These are phyloP conservation scores for Mycosarcoma mackinlayi DNA, from an alignment of 1,284 basidiomycete species.

Conservation along the genomic window DNA sequence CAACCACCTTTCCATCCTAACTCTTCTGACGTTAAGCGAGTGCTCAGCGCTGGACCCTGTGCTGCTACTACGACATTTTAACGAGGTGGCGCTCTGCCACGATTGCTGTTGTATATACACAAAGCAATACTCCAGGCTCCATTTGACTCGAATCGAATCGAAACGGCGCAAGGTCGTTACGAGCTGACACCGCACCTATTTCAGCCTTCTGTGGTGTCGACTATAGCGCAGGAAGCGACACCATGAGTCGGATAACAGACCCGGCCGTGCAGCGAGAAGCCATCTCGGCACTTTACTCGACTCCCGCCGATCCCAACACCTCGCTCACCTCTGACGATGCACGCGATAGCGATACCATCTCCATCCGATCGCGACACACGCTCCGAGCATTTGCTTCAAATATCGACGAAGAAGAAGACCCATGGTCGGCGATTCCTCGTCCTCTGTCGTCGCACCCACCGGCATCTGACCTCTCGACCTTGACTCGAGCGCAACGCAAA, in stretches of 20 bases:
- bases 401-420: constrained; percentile 26
- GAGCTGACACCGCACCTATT: too few species aligned
- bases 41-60: constrained; percentile 5
- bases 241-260: constrained; percentile 29
- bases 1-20: too few species aligned
- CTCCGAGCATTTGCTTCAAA: constrained; percentile 24
- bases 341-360: constrained; percentile 28
- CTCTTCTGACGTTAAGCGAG: too few species aligned
- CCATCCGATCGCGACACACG: constrained; percentile 47
- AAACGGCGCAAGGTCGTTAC: too few species aligned
- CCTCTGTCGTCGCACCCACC: neutral
- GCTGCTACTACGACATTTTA: too few species aligned
- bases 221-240: neutral
- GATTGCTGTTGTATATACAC: too few species aligned
- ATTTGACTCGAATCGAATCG: too few species aligned
- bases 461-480: neutral
- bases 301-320: neutral
- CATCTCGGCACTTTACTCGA: constrained; percentile 4
- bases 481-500: constrained; percentile 26
- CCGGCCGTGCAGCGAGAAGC: neutral
- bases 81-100: too few species aligned
- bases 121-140: too few species aligned
- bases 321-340: neutral
- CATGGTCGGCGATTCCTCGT: constrained; percentile 39
- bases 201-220: too few species aligned